A percentile compares a stretch with the other conserved stretches of the same genome.
Conservation (phyloP, 192 early-diverging fungal species). For the Rhizophagus clarus region DNA sequence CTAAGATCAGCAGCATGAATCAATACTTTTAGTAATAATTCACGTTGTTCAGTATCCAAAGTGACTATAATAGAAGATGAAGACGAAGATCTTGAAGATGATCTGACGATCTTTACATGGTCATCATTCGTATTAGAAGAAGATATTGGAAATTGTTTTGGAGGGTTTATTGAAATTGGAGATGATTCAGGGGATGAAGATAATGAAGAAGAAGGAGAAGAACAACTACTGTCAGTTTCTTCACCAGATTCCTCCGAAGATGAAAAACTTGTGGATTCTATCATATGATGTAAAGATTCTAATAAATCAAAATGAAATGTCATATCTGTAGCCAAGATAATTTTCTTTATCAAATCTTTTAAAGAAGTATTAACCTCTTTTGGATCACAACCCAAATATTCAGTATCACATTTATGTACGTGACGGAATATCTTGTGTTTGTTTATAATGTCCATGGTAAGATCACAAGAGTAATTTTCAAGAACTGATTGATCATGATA, state of each 20-base stretch:
- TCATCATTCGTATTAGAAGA: slow-evolving; percentile 18
- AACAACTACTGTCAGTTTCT: slow-evolving; percentile 9
- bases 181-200: slow-evolving; percentile 37
- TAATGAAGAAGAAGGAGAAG: slow-evolving; percentile 18
- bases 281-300: slow-evolving; percentile 50
- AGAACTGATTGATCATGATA: slow-evolving; percentile 85
- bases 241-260: slow-evolving; percentile 21
- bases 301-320: slow-evolving; percentile 77
- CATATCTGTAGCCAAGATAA: slow-evolving; percentile 93
- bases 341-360: slow-evolving; percentile 58
- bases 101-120: slow-evolving; percentile 5
- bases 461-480: slow-evolving; percentile 82
- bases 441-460: slow-evolving; percentile 70
- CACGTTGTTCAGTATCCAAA: slow-evolving; percentile 55
- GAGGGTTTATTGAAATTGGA: slow-evolving; percentile 22
- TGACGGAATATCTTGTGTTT: slow-evolving; percentile 74
- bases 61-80: slow-evolving; percentile 7
- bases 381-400: slow-evolving; percentile 22
- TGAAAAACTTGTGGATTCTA: slow-evolving; percentile 41
- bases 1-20: slow-evolving; percentile 90
- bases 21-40: slow-evolving; percentile 65
- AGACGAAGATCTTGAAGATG: slow-evolving; percentile 26
- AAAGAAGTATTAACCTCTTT: slow-evolving; percentile 41
- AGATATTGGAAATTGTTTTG: slow-evolving; percentile 24
- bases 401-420: slow-evolving; percentile 54